These are phyloP conservation scores for Kluyveromyces marxianus DNA, from an alignment of 1,139 yeast species.

Conservation along the genomic window DNA sequence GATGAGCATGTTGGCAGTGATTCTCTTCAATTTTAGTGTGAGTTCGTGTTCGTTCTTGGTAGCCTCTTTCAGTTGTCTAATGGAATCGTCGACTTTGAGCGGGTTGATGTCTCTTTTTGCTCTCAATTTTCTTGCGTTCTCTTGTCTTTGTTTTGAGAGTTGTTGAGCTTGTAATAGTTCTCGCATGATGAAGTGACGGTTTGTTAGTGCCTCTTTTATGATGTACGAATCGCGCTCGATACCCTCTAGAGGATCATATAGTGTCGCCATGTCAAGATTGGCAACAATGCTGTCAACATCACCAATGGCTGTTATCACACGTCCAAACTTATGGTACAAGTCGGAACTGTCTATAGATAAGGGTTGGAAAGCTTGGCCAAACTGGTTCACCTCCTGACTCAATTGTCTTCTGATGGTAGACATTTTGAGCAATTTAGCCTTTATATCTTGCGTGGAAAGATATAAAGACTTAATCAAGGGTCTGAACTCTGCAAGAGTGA, in stretches of 20 bases:
- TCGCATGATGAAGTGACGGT: constrained; percentile 85
- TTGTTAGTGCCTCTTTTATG: constrained; percentile 87
- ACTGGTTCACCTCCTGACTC: constrained; percentile 52
- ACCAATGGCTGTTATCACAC: constrained; percentile 60
- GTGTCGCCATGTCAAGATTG: constrained; percentile 62
- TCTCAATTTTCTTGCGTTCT: constrained; percentile 66
- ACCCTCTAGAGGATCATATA: constrained; percentile 68
- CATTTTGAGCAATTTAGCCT: constrained; percentile 46
- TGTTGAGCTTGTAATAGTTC: constrained; percentile 77
- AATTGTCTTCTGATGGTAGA: constrained; percentile 49
- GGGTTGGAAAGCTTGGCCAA: constrained; percentile 50
- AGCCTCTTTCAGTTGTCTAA: constrained; percentile 70
- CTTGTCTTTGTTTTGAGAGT: constrained; percentile 61
- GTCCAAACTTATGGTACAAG: constrained; percentile 75
- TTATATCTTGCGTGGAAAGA: constrained; percentile 49
- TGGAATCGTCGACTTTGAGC: constrained; percentile 83
- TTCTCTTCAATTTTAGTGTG: constrained; percentile 66
- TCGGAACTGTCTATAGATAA: constrained; percentile 36
- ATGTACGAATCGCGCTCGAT: constrained; percentile 72
- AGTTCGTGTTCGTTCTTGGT: constrained; percentile 71
- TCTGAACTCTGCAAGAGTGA: constrained; percentile 73
- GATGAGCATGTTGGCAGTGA: constrained; percentile 76
- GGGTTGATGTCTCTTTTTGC: constrained; percentile 76
- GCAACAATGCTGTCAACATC: constrained; percentile 73
- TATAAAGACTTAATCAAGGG: constrained; percentile 81